Base-by-base conservation (phyloP, 164 flowering plant genomes). In the Liriodendron chinense region DNA sequence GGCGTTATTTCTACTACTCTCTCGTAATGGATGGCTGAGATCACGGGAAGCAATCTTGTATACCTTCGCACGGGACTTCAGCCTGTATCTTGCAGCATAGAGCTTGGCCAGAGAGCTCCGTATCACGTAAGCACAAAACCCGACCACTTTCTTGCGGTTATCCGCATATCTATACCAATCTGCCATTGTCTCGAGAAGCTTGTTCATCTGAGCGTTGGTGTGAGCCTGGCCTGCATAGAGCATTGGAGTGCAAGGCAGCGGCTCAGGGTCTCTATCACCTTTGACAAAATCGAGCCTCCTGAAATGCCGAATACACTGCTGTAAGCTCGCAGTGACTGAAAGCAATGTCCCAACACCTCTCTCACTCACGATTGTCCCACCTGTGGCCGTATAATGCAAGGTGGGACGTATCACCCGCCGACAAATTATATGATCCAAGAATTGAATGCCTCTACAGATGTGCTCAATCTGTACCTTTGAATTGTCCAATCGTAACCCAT, bases 151-250 rank as follows among this genome's bases (percentile, higher is more conserved):
- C 83, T 92, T 96, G 57, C 99, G 87, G 75, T 96, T 96, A 77
- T 96, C 99, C 34, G 99, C 99, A 80, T 90, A 94, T 75, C 84
- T 86, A 62, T 89, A 96, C 99, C 99, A 96, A 75, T 96, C 99
- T 4, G 98, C 99, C 91, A 96, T 89, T 65, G 97, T 94, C 76
- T 96, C 99, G 48, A 96, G 94, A 50, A 96, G 89, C 86, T 94
- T 94, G 77, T 96, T 96, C 99, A 96, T 96, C 79, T 96, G 99
- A 7, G 97, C 78, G 81, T 94, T 96, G 14, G 95, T 89, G 80
- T 96, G 99, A 43, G 98, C 92, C 83, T 96, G 99, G 69, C 97
- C 82, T 1, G 97, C 87, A 82, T 96, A 94, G 8, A 96, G 89
- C 98, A 96, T 96, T 6, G 99, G 96, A 56, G 84, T 91, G 85